phyloP scores from a whole-genome alignment of 2,329 filamentous ascomycete genomes.

The Knufia petricola region DNA sequence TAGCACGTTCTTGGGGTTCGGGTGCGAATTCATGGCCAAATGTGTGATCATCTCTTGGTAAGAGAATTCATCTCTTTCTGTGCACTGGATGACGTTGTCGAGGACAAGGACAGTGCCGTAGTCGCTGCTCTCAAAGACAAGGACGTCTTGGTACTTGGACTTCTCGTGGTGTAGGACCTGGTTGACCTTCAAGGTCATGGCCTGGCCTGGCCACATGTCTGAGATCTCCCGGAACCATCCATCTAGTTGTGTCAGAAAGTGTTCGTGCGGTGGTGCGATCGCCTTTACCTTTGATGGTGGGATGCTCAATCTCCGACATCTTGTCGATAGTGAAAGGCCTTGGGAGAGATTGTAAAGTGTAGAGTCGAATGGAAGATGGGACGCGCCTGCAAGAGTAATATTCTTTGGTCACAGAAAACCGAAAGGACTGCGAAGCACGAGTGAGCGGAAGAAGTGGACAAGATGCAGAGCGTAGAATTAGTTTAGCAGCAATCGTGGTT shows the following conservation, averaged over 20 bases:
- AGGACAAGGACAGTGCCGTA: conserved; percentile 93
- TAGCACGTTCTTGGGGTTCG: conserved; percentile 93
- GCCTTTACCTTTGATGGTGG: conserved; percentile 61
- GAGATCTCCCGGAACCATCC: conserved; percentile 99
- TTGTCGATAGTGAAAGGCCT: background rate
- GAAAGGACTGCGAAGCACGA: background rate
- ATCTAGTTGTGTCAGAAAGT: conserved; percentile 49
- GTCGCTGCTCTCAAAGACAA: conserved; percentile 97
- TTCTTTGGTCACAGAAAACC: background rate
- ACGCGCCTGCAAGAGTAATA: background rate
- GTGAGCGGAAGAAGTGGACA: conserved; percentile 2
- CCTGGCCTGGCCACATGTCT: conserved; percentile 98
- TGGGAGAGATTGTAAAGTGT: background rate
- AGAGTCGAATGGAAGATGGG: background rate
- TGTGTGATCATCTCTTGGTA: conserved; percentile 99
- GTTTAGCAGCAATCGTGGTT: conserved; percentile 3
- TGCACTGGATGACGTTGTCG: conserved; percentile 98
- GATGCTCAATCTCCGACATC: conserved; percentile 64
- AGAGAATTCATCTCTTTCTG: conserved; percentile 96
- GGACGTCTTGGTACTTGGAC: conserved; percentile 96
- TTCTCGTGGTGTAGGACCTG: conserved; percentile 98
- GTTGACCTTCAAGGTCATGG: conserved; percentile 97
- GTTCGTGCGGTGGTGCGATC: background rate
- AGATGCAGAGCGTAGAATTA: background rate
- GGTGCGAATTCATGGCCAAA: conserved; percentile 96